Conservation (phyloP, 2,329 filamentous ascomycete genomes). For the Diaporthe nobilis region DNA sequence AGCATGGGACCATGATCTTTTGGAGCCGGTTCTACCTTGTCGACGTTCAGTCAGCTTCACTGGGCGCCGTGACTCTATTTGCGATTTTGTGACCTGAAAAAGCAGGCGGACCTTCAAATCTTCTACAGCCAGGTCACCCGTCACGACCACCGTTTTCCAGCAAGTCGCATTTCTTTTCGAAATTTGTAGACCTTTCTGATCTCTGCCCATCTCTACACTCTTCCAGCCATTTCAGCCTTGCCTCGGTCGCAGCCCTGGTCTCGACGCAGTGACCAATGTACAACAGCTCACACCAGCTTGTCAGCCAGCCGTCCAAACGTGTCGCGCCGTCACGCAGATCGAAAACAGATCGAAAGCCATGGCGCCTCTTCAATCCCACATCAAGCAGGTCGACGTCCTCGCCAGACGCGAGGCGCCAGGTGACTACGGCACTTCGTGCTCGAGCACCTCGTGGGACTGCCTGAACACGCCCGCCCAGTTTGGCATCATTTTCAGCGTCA, state of each 20-base stretch:
- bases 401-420: slow-evolving; percentile 34
- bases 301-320: neutral
- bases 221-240: neutral
- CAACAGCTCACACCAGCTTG: no score
- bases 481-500: slow-evolving; percentile 56
- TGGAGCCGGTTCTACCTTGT: neutral
- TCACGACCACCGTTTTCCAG: neutral
- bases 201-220: neutral
- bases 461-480: slow-evolving; percentile 54
- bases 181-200: neutral
- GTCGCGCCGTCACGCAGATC: no score
- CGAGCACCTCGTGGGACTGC: slow-evolving; percentile 57
- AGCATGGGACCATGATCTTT: neutral
- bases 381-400: slow-evolving; percentile 43
- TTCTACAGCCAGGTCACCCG: neutral
- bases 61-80: neutral
- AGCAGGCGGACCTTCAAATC: neutral
- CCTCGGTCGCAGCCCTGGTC: neutral
- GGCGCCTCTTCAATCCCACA: slow-evolving; percentile 31
- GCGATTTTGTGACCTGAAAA: neutral
- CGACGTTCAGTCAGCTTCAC: neutral
- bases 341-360: neutral
- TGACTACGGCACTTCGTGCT: slow-evolving; percentile 16
- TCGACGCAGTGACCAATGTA: neutral
- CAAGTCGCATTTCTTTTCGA: neutral